Base-by-base conservation (phyloP, 2,329 filamentous ascomycete genomes). In the Fusarium lyarnte region DNA sequence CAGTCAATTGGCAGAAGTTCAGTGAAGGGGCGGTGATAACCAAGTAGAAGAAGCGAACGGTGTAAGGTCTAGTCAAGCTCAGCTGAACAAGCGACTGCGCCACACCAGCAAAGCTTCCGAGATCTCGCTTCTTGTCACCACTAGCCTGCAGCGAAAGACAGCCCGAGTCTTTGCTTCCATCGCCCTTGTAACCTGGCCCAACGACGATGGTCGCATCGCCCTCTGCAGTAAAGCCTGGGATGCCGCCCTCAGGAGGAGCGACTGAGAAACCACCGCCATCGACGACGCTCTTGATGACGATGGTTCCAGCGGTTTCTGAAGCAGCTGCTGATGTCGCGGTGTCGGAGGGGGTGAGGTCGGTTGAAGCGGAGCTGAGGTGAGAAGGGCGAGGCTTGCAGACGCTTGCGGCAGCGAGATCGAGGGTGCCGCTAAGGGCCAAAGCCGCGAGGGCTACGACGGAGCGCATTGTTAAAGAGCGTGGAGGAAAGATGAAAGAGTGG, bases 31-130 rank as follows among this genome's bases (percentile, higher is more conserved):
- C 58, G 0, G 54, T 70, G 3, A 67, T 21, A 1, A 73, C 17
- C 5, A 61, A 5, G 21, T 73, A 63, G 9, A 59, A 73, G 49
- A 73, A 73, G 23, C 63, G 71, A 25, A 73, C 36, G 4, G 71
- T 73, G n/a, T 73, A 73, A 4, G 55, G 52, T 4, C 42, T 35
- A 1, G 41, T 41, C n/a, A 66, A 39, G 19, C 71, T 58, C 3
- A 73, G 21, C 10, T 46, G 36, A 4, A n/a, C 35, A n/a, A 72
- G 29, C 3, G 36, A n/a, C 36, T 72, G 69, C 17, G 69, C 29
- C 8, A 67, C 49, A 5, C 41, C 35, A 9, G 31, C 68, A 5
- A 21, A 49, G 5, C 38, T 23, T 5, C 66, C 39, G 2, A 63
- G n/a, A 8, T 25, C 53, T 17, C 69, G 49, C 46, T 70, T 63